Evolutionary conservation across 345 rosid species (phyloP).

Genomic region (Salix udensis): DNA sequence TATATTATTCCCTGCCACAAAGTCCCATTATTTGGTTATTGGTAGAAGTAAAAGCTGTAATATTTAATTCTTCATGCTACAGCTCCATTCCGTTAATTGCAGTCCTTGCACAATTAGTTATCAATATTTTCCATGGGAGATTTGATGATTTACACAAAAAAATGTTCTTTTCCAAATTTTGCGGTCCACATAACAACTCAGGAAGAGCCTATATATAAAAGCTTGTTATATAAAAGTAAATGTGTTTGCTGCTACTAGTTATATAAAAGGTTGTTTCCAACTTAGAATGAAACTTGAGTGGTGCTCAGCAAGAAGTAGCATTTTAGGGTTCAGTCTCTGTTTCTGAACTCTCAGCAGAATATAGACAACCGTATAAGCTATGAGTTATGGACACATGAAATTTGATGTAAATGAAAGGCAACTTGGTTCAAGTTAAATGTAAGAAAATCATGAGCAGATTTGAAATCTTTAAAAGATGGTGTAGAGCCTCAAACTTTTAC

Average conservation of each 20-base stretch:
- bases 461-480: not conserved
- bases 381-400: not conserved
- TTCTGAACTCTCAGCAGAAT: not conserved
- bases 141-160: not conserved
- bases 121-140: not conserved
- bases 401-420: not conserved
- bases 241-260: not conserved
- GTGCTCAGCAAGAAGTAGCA: not conserved
- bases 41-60: not conserved
- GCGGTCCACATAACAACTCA: not conserved
- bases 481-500: not conserved
- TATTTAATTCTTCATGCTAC: not conserved
- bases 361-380: not conserved
- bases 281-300: not conserved
- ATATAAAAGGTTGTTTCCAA: not conserved
- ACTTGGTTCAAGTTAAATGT: not conserved
- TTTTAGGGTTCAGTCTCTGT: not conserved
- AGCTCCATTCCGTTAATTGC: not conserved
- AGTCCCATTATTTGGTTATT: not conserved
- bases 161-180: not conserved
- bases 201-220: not conserved
- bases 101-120: not conserved
- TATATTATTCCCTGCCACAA: conserved; percentile 72
- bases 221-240: not conserved
- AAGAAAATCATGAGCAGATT: not conserved